Conservation (phyloP, 2,329 filamentous ascomycete genomes). For the Epicoccum sorghinum region DNA sequence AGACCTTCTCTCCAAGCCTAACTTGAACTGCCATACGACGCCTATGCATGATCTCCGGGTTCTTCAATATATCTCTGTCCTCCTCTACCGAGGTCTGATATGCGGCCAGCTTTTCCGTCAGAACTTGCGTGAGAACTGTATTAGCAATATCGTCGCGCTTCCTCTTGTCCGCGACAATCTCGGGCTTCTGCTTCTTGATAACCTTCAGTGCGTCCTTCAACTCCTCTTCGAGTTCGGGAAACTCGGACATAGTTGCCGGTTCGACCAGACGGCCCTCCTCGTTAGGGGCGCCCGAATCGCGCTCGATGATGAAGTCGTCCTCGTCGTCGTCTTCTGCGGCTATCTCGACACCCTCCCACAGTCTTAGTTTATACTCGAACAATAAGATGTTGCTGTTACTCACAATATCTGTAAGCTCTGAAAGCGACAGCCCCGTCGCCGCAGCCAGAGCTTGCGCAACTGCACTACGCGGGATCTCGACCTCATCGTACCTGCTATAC, state of each 20-base stretch:
- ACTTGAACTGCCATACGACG: constrained; percentile 28
- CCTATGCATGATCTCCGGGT: constrained; percentile 14
- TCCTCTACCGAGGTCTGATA: constrained; percentile 23
- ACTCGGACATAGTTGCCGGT: constrained; percentile 15
- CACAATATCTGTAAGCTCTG: constrained; percentile 13
- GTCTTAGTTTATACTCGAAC: neutral
- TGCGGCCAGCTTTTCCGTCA: constrained; percentile 20
- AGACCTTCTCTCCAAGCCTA: constrained; percentile 26
- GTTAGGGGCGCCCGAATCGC: constrained; percentile 30
- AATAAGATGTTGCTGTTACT: neutral
- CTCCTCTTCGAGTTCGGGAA: constrained; percentile 28
- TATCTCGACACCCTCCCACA: constrained; percentile 3
- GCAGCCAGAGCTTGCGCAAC: constrained; percentile 16
- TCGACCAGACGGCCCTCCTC: constrained; percentile 24
- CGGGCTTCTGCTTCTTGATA: constrained; percentile 19
- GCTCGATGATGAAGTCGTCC: constrained; percentile 29
- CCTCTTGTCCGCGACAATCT: constrained; percentile 17
- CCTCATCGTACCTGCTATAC: constrained; percentile 29
- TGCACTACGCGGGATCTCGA: constrained; percentile 22
- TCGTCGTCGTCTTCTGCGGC: constrained; percentile 16
- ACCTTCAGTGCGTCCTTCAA: constrained; percentile 22
- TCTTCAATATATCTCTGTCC: constrained; percentile 20
- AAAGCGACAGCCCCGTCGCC: constrained; percentile 10
- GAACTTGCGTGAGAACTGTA: constrained; percentile 9
- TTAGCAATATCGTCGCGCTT: constrained; percentile 21